phyloP scores from a whole-genome alignment of 192 early-diverging fungal species.

The Entomortierella parvispora region DNA sequence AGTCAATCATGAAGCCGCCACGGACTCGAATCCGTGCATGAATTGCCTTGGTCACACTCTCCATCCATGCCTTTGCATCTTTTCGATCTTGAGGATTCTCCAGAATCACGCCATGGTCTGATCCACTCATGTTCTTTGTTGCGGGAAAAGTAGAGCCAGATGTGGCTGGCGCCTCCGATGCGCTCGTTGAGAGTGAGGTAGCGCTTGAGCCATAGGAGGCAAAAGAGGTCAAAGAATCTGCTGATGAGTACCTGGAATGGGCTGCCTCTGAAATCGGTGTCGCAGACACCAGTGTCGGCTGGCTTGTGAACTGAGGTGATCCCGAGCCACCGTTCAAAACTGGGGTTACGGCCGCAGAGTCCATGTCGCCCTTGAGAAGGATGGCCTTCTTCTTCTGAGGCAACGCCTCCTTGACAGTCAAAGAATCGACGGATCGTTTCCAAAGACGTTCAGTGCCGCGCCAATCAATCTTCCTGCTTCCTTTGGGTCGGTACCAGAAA shows the following conservation, averaged over 20 bases:
- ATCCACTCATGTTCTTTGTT: neutral
- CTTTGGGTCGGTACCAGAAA: constrained; percentile 78
- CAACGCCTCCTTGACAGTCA: too few species aligned
- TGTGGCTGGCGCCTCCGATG: too few species aligned
- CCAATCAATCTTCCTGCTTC: constrained; percentile 29
- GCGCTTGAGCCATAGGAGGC: too few species aligned
- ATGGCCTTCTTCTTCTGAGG: too few species aligned
- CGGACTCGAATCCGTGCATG: constrained; percentile 56
- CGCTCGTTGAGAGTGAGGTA: neutral
- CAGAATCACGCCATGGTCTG: constrained; percentile 33
- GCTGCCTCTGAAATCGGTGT: neutral
- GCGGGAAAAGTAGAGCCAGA: neutral
- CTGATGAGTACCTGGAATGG: too few species aligned
- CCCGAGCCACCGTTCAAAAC: too few species aligned
- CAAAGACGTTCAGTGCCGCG: constrained; percentile 16
- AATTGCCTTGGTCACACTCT: constrained; percentile 53
- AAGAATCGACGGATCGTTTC: constrained; percentile 11
- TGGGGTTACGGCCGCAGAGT: too few species aligned
- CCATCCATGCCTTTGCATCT: constrained; percentile 46
- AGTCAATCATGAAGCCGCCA: constrained; percentile 77
- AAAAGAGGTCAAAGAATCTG: too few species aligned
- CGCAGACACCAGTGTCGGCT: too few species aligned
- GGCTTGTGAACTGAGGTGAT: neutral
- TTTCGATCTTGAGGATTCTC: constrained; percentile 25
- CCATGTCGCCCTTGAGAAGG: too few species aligned